Evolutionary conservation across 179 eudicot species (phyloP), one percentile per base, ranked within the genome.

Genomic region (Spinacia oleracea): DNA sequence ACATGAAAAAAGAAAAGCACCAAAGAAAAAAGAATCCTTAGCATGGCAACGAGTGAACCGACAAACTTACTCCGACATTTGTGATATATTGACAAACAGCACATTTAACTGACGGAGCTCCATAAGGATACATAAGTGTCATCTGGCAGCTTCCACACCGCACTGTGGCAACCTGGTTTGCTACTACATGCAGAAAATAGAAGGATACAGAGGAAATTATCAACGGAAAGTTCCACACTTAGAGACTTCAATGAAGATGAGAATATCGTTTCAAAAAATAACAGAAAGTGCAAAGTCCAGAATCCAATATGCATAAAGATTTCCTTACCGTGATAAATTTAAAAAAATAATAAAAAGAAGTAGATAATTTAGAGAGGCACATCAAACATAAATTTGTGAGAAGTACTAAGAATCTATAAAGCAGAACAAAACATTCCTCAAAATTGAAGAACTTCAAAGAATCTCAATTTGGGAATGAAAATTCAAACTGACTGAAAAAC

Each of bases 51-150:
- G 32, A 60, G 53, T 71, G 71, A 29, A 21, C 38, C 10, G 31
- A 69, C 20, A 69, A 67, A 90, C 96, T 89, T 80, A 93, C 97
- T 74, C 89, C 94, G 29, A 89, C 89, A 76, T 89, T 85, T 11
- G 97, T 91, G 72, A 93, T 80, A 75, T 78, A 86, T 25, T 93
- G 94, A 84, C 97, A 93, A 84, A 93, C 86, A 62, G 96, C 97
- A 79, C 97, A 93, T 86, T 89, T 93, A 69, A 93, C 97, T 45
- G 97, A 93, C 40, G 91, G 91, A 50, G 93, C 91, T 77, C 93
- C 93, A 76, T 53, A 84, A 4, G 91, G 90, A 81, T 90, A 90
- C 93, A 90, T 90, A 23, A 90, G 89, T 45, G 79, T 83, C 76
- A 81, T 88, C 53, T 84, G 90, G 78, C 93, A 90, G 76, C 83